Base-by-base conservation (phyloP, 108 stramenopile species). In the Stephanodiscus minutulus region DNA sequence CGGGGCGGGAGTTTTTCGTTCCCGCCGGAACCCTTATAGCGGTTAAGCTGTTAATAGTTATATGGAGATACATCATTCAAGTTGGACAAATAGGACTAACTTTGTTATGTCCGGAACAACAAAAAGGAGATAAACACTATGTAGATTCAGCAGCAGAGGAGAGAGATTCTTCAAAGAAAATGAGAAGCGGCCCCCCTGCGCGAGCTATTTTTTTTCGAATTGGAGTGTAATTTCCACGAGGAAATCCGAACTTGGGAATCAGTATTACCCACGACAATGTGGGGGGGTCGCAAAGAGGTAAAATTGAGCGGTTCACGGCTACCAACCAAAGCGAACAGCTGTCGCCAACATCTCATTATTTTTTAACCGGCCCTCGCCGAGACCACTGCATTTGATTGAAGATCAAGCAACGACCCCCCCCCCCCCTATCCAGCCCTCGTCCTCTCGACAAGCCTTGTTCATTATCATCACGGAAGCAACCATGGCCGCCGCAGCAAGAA, bases 401-500 rank as follows among this genome's bases (percentile, higher is more conserved):
- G 4, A 55, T 2, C 54, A 27, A 56, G 3, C 25, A 1, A 17
- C 3, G 28, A 37, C 59, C n/a, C 18, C 59, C 36, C 59, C 3
- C 59, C 59, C 10, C 58, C 58, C 36, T n/a, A 37, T 56, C 55
- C 0, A 31, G 25, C 6, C 41, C 5, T 5, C 21, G 1, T 48
- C 47, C 47, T 48, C 47, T 48, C 47, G 6, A 33, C 47, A 48
- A n/a, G 8, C 55, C n/a, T n/a, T n/a, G n/a, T n/a, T n/a, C 2
- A 56, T 25, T 2, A 56, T 12, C 29, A 29, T 27, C 27, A 31
- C 25, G 4, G 4, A 56, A 13, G 27, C 24, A 31, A 60, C 33
- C 39, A 60, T 60, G 59, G 31, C 59, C 59, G 59, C 59, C 59
- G 59, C 20, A 60, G 59, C 18, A 60, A 60, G 17, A 35, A 60